Percentiles rank a stretch among this genome's conserved stretches.
Conservation (phyloP, 139 green algal species). For the Eudorina sp. region DNA sequence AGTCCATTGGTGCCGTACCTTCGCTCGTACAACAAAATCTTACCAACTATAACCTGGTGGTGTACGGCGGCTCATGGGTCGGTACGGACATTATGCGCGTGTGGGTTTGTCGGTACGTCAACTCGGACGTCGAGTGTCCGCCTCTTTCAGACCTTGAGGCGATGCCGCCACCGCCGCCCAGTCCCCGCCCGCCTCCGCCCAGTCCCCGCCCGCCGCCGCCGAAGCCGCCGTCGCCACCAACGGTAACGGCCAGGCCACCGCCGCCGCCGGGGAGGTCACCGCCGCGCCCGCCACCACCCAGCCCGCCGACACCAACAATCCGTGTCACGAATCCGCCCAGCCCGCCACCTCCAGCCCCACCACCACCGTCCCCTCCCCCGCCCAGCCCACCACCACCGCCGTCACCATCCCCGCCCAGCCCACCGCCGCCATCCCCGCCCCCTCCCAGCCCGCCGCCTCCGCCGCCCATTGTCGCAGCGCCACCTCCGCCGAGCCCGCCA, state of each 20-base stretch:
- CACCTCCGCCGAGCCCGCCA: too few relatives aligned
- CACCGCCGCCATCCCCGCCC: too few relatives aligned
- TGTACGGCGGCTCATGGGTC: conserved; percentile 7
- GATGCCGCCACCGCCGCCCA: background rate
- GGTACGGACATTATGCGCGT: conserved; percentile 6
- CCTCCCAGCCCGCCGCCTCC: background rate
- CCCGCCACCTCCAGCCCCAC: too few relatives aligned
- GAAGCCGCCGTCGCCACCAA: background rate
- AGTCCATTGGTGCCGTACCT: background rate
- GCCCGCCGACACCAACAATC: background rate
- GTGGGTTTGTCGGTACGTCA: background rate
- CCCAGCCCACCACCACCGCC: background rate
- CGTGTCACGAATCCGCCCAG: background rate
- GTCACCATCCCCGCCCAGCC: background rate
- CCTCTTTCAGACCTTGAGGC: background rate
- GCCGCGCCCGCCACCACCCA: background rate
- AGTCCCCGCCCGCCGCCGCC: background rate
- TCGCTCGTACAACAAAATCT: background rate
- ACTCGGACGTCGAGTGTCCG: background rate
- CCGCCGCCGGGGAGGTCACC: background rate
- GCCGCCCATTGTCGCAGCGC: too few relatives aligned
- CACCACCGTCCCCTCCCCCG: background rate
- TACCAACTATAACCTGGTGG: background rate
- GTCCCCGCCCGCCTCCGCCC: background rate
- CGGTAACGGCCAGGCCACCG: background rate